Evolutionary conservation across 352 stramenopile genomes (phyloP).

Genomic region (Phytopythium vexans): DNA sequence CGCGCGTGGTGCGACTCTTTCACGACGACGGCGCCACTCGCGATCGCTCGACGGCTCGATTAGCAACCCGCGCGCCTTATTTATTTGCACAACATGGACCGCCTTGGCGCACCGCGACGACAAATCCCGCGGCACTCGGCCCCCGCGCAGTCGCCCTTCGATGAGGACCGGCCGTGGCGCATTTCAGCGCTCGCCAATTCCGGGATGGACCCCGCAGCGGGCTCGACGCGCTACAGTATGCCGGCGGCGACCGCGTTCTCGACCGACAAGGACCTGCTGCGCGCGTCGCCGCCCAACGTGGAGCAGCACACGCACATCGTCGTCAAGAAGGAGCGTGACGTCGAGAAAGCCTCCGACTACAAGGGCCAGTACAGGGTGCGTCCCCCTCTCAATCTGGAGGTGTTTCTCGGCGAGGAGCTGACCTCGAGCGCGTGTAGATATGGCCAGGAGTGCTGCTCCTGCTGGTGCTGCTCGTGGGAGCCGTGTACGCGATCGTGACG

Average conservation of each 20-base stretch:
- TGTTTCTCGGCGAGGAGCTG: slow-evolving; percentile 4
- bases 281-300: slow-evolving; percentile 15
- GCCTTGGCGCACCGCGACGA: not conserved
- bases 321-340: slow-evolving; percentile 24
- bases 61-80: no score
- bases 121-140: slow-evolving; percentile 2
- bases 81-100: slow-evolving; percentile 1
- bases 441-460: slow-evolving; percentile 63
- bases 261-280: slow-evolving; percentile 22
- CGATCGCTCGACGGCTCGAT: not conserved
- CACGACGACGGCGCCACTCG: not conserved
- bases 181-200: not conserved
- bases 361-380: slow-evolving; percentile 41
- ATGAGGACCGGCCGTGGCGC: slow-evolving; percentile 5
- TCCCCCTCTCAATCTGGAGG: slow-evolving; percentile 2
- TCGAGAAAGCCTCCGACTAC: slow-evolving; percentile 28
- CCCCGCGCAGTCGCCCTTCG: slow-evolving; percentile 6
- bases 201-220: not conserved
- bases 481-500: slow-evolving; percentile 30
- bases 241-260: slow-evolving; percentile 19
- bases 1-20: no score
- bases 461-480: slow-evolving; percentile 28
- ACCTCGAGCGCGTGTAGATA: slow-evolving; percentile 26
- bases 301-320: slow-evolving; percentile 18
- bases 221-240: slow-evolving; percentile 1